A percentile compares a stretch with the other conserved stretches of the same genome.
phyloP scores from a whole-genome alignment of 2,329 filamentous ascomycete genomes.

The Arthroderma uncinatum region DNA sequence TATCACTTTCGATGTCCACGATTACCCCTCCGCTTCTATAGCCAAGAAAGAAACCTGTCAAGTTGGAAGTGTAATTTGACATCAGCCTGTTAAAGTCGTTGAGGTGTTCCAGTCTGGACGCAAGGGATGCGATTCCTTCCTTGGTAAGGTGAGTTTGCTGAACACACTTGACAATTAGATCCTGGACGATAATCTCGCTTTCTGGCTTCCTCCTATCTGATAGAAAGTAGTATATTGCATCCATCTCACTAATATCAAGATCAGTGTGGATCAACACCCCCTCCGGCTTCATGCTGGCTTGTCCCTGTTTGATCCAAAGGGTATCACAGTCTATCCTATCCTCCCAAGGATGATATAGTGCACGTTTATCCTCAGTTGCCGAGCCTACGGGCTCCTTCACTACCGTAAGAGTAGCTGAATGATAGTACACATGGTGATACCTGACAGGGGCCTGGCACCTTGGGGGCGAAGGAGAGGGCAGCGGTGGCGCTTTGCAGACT shows the following conservation, averaged over 20 bases:
- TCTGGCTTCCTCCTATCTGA: background rate
- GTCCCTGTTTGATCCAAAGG: background rate
- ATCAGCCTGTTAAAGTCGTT: background rate
- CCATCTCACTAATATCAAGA: slow-evolving; percentile 19
- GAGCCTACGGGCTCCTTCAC: background rate
- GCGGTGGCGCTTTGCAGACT: background rate
- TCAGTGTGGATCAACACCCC: slow-evolving; percentile 19
- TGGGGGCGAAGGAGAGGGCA: background rate
- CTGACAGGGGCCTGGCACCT: background rate
- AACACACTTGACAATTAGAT: slow-evolving; percentile 5
- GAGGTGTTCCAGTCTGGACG: background rate
- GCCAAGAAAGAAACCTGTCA: background rate
- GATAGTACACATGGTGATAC: background rate
- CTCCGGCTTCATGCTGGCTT: background rate
- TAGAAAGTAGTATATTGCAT: slow-evolving; percentile 16
- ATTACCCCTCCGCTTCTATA: background rate
- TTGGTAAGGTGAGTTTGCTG: background rate
- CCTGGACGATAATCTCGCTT: slow-evolving; percentile 16
- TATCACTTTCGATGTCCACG: background rate
- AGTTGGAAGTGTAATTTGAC: background rate
- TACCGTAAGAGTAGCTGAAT: background rate
- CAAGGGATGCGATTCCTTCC: background rate
- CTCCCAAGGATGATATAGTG: background rate
- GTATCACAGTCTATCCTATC: background rate
- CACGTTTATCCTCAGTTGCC: background rate